Percentiles rank a stretch among this genome's conserved stretches.
Evolutionary conservation across 768 basidiomycete species (phyloP).

Genomic region (Cystofilobasidium macerans): DNA sequence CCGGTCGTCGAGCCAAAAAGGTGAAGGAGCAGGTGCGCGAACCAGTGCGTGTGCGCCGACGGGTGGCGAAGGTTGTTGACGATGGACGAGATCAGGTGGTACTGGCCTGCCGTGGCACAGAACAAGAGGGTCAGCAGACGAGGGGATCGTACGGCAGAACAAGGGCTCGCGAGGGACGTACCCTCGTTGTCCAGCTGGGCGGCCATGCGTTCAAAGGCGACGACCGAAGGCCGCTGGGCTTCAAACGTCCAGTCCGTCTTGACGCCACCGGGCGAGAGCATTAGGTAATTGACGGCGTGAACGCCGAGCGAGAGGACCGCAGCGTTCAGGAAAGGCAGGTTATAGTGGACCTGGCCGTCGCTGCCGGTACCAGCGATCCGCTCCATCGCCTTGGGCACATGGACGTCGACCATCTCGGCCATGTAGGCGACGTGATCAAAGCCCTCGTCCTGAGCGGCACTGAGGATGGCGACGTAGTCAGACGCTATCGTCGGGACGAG

Average conservation of each 20-base stretch:
- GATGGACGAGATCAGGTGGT: conserved; percentile 84
- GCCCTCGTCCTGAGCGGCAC: conserved; percentile 61
- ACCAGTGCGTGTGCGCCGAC: conserved; percentile 97
- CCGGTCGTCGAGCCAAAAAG: conserved; percentile 53
- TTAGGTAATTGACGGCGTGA: conserved; percentile 44
- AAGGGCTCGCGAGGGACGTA: conserved; percentile 38
- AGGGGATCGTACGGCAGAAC: conserved; percentile 5
- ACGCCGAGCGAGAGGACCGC: conserved; percentile 95
- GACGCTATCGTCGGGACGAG: conserved; percentile 81
- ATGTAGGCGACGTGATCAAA: conserved; percentile 66
- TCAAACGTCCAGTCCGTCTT: conserved; percentile 7
- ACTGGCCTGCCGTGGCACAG: conserved; percentile 58
- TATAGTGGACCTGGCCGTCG: conserved; percentile 50
- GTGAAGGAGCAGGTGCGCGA: conserved; percentile 77
- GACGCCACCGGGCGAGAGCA: conserved; percentile 7
- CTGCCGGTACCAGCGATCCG: conserved; percentile 41
- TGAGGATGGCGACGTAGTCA: conserved; percentile 74
- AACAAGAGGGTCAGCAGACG: not conserved
- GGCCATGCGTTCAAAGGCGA: conserved; percentile 70
- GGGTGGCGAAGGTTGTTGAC: conserved; percentile 93
- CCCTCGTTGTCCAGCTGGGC: conserved; percentile 83
- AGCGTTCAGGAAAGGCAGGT: conserved; percentile 79
- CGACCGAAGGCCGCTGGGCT: conserved; percentile 50
- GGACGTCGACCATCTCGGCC: not conserved
- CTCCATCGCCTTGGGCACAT: conserved; percentile 24